Conservation (phyloP, 805 yeast species). For the Barnettozyma pratensis region DNA sequence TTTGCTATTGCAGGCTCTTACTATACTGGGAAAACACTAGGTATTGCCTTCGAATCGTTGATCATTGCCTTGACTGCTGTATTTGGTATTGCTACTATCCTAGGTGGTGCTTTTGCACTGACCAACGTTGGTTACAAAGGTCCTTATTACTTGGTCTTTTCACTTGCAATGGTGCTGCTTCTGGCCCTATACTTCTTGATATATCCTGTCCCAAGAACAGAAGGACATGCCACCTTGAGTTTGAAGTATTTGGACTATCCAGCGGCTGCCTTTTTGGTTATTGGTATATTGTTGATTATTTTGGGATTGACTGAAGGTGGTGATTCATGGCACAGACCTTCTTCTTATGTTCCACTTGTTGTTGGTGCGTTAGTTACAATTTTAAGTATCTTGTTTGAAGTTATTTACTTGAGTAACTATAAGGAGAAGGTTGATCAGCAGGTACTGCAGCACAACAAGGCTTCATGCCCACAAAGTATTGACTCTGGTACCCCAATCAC, state of each 20-base stretch:
- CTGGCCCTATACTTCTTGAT: slow-evolving; percentile 26
- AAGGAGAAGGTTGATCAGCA: slow-evolving; percentile 8
- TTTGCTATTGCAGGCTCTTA: slow-evolving; percentile 29
- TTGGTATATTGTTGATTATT: slow-evolving; percentile 33
- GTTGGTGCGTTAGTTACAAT: slow-evolving; percentile 32
- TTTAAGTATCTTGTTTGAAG: slow-evolving; percentile 29
- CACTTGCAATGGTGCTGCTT: slow-evolving; percentile 20
- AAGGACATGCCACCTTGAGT: slow-evolving; percentile 14
- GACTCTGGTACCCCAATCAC: background rate
- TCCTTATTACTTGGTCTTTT: slow-evolving; percentile 35
- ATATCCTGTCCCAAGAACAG: slow-evolving; percentile 26
- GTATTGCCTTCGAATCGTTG: slow-evolving; percentile 24
- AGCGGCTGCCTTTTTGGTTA: slow-evolving; percentile 31
- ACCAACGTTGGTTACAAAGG: slow-evolving; percentile 36
- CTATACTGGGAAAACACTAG: slow-evolving; percentile 26
- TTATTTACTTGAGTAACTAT: slow-evolving; percentile 15
- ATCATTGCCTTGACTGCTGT: slow-evolving; percentile 25
- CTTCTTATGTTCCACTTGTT: slow-evolving; percentile 36
- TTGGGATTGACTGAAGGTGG: slow-evolving; percentile 44
- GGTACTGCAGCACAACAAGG: background rate
- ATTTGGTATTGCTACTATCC: slow-evolving; percentile 34
- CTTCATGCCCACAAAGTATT: background rate
- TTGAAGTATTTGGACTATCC: slow-evolving; percentile 30
- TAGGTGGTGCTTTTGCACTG: slow-evolving; percentile 41
- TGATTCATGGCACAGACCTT: slow-evolving; percentile 35